Percentiles rank a stretch among this genome's conserved stretches.
Evolutionary conservation across 2,329 filamentous ascomycete genomes (phyloP).

Genomic region (Rhynchosporium agropyri): DNA sequence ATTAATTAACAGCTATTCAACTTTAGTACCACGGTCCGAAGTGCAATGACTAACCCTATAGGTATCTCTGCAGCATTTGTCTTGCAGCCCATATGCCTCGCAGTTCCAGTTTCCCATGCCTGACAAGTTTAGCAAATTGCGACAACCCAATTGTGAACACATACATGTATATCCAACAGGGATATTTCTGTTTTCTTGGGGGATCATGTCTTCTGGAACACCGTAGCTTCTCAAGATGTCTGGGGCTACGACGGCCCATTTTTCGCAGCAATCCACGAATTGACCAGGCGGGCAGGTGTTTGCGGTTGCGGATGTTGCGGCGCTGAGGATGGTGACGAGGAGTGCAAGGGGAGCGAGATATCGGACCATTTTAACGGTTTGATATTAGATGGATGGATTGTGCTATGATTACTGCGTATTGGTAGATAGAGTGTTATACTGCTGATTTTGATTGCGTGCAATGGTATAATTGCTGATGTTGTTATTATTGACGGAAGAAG

Average conservation of each 20-base stretch:
- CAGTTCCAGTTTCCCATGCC: conserved; percentile 1
- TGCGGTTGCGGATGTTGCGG: conserved; percentile 1
- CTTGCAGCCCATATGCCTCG: neutral
- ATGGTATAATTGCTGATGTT: no score
- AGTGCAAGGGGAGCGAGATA: neutral
- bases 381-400: no score
- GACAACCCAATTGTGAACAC: neutral
- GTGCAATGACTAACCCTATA: neutral
- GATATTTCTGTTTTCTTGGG: neutral
- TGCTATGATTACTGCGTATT: no score
- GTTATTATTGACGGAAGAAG: no score
- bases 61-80: neutral
- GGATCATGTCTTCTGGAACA: neutral
- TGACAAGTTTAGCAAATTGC: neutral
- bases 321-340: neutral
- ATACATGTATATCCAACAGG: conserved; percentile 2
- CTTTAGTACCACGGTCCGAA: neutral
- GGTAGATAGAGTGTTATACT: no score
- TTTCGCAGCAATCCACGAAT: neutral
- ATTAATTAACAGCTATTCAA: neutral
- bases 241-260: neutral
- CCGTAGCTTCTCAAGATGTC: neutral
- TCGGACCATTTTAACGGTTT: neutral
- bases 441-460: no score
- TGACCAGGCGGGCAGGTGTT: conserved; percentile 1